Conservation (phyloP, 805 yeast species). For the Lipomyces orientalis region DNA sequence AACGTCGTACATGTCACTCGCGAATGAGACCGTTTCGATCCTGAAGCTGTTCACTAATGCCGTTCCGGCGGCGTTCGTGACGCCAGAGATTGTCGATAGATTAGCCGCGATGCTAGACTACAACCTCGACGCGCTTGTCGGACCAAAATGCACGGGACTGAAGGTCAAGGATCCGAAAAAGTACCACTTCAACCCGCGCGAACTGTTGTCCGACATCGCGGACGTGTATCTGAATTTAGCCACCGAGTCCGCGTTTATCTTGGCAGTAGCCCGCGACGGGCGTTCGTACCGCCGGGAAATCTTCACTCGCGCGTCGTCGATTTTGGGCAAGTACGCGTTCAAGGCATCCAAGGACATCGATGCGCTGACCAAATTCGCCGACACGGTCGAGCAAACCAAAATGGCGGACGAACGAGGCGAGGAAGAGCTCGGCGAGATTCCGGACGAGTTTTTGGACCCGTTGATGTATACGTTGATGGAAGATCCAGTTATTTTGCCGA, state of each 20-base stretch:
- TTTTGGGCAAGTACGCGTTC: constrained; percentile 61
- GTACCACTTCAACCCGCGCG: constrained; percentile 81
- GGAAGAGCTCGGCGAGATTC: constrained; percentile 86
- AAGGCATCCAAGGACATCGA: constrained; percentile 62
- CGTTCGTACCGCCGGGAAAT: constrained; percentile 76
- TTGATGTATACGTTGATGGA: constrained; percentile 94
- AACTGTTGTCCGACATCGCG: constrained; percentile 68
- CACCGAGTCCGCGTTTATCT: constrained; percentile 65
- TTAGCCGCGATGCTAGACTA: constrained; percentile 95
- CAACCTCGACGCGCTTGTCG: constrained; percentile 89
- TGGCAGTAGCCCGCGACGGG: constrained; percentile 88
- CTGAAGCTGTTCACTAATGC: constrained; percentile 83
- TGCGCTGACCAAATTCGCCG: constrained; percentile 60
- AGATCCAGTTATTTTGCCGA: constrained; percentile 94
- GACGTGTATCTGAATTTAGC: constrained; percentile 78
- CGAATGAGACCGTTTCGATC: constrained; percentile 79
- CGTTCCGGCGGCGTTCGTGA: constrained; percentile 83
- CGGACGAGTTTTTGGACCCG: constrained; percentile 97
- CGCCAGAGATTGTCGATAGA: constrained; percentile 90
- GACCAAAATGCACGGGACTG: constrained; percentile 89
- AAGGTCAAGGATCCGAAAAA: constrained; percentile 84
- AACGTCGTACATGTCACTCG: constrained; percentile 77
- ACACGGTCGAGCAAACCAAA: constrained; percentile 66
- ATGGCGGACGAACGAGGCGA: constrained; percentile 52
- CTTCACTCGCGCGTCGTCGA: constrained; percentile 72